A percentile compares a stretch with the other conserved stretches of the same genome.
These are phyloP conservation scores for Peziza echinospora DNA, from an alignment of 495 filamentous ascomycete species.

Conservation along the genomic window DNA sequence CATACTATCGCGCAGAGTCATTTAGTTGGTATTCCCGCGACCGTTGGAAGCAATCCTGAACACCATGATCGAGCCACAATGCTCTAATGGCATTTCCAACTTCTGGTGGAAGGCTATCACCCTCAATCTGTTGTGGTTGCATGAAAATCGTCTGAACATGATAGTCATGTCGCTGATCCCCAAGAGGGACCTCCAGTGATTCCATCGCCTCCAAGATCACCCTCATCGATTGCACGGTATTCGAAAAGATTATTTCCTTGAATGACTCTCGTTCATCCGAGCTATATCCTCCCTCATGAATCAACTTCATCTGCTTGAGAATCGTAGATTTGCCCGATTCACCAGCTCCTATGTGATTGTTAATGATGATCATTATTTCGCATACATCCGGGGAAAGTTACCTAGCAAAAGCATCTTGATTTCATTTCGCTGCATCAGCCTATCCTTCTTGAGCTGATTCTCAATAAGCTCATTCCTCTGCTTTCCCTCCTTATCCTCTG, in stretches of 20 bases:
- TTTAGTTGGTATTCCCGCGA: constrained; percentile 94
- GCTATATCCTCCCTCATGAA: constrained; percentile 61
- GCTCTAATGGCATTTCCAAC: constrained; percentile 83
- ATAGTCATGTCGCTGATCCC: constrained; percentile 73
- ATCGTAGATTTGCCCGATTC: constrained; percentile 99
- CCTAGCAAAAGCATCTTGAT: constrained; percentile 98
- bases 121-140: constrained; percentile 88
- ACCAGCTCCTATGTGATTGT: constrained; percentile 54
- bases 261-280: constrained; percentile 60
- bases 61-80: constrained; percentile 84
- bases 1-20: constrained; percentile 95
- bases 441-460: constrained; percentile 88
- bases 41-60: constrained; percentile 86
- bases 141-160: constrained; percentile 92
- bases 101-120: constrained; percentile 81
- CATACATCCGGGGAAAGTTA: constrained; percentile 26
- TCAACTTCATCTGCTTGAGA: constrained; percentile 96
- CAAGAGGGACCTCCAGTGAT: constrained; percentile 68
- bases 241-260: constrained; percentile 98
- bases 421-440: constrained; percentile 87
- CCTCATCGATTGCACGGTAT: constrained; percentile 88
- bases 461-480: constrained; percentile 98
- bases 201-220: constrained; percentile 95
- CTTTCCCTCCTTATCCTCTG: constrained; percentile 99
- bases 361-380: constrained; percentile 8